Percentiles rank a stretch among this genome's conserved stretches.
phyloP scores from a whole-genome alignment of 1,139 yeast species.

The Lodderomyces elongisporus region DNA sequence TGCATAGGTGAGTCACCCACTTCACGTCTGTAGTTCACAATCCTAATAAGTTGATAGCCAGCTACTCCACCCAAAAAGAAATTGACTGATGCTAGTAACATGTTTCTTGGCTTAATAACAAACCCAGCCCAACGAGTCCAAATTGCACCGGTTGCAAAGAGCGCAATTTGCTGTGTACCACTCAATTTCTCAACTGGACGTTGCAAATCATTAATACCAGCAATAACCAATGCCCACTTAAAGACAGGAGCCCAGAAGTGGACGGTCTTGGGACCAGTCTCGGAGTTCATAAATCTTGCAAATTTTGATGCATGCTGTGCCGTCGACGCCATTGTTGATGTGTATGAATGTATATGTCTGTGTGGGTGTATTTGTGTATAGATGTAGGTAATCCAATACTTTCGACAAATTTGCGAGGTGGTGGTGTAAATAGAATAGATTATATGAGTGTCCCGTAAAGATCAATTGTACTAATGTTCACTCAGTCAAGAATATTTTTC shows the following conservation, averaged over 20 bases:
- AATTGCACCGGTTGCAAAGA: slow-evolving; percentile 86
- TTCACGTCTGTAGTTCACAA: slow-evolving; percentile 55
- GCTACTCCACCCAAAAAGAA: slow-evolving; percentile 92
- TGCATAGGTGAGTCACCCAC: slow-evolving; percentile 48
- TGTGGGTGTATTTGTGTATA: slow-evolving; percentile 1
- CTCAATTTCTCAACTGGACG: slow-evolving; percentile 91
- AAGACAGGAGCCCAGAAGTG: slow-evolving; percentile 82
- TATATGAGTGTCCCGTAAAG: no score
- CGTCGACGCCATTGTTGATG: slow-evolving; percentile 35
- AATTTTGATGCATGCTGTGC: slow-evolving; percentile 56
- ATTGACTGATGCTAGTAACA: slow-evolving; percentile 85
- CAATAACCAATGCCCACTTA: slow-evolving; percentile 86
- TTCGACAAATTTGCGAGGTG: no score
- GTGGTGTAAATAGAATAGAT: no score
- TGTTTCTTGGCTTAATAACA: slow-evolving; percentile 85
- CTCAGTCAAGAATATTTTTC: no score
- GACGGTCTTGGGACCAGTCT: slow-evolving; percentile 91
- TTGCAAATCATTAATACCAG: slow-evolving; percentile 79
- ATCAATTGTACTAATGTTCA: no score
- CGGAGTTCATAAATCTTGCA: slow-evolving; percentile 69
- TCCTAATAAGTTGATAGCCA: slow-evolving; percentile 73
- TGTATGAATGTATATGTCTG: no score
- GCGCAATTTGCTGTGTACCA: slow-evolving; percentile 88
- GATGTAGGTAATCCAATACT: no score
- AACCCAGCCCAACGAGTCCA: slow-evolving; percentile 98